These are phyloP conservation scores for Cutaneotrichosporon mucoides DNA, from an alignment of 1,284 basidiomycete species.

Conservation along the genomic window DNA sequence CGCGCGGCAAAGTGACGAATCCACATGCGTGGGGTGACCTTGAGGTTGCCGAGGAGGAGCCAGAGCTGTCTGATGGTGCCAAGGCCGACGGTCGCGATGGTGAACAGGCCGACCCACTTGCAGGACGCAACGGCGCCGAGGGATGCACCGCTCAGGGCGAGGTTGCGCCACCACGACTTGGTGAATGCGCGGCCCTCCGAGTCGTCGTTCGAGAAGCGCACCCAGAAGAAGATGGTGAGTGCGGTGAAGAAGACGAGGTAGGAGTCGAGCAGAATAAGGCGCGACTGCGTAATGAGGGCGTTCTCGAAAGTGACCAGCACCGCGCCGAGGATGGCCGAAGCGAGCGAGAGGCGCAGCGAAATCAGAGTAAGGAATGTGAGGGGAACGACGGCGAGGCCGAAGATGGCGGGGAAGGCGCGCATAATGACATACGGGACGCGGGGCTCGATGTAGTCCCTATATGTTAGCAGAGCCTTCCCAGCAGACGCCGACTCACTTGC, in stretches of 20 bases:
- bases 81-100: conserved; percentile 89
- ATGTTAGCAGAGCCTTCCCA: background rate
- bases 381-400: conserved; percentile 86
- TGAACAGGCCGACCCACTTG: conserved; percentile 99
- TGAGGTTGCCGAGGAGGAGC: conserved; percentile 81
- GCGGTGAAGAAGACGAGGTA: conserved; percentile 97
- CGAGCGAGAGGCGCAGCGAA: conserved; percentile 80
- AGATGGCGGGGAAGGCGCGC: conserved; percentile 84
- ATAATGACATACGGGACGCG: conserved; percentile 92
- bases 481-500: conserved; percentile 61
- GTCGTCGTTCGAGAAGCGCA: conserved; percentile 87
- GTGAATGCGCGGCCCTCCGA: conserved; percentile 64
- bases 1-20: conserved; percentile 81
- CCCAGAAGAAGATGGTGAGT: conserved; percentile 80
- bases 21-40: conserved; percentile 70
- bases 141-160: conserved; percentile 78
- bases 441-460: conserved; percentile 65
- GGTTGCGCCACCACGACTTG: conserved; percentile 85
- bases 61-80: conserved; percentile 85
- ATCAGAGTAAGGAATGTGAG: conserved; percentile 91
- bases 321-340: conserved; percentile 82
- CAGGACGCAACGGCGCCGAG: conserved; percentile 89
- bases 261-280: conserved; percentile 95
- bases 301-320: conserved; percentile 96
- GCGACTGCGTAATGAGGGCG: conserved; percentile 88